These are phyloP conservation scores for Saccharomyces paradoxus DNA, from an alignment of 805 yeast genomes.

Conservation along the genomic window DNA sequence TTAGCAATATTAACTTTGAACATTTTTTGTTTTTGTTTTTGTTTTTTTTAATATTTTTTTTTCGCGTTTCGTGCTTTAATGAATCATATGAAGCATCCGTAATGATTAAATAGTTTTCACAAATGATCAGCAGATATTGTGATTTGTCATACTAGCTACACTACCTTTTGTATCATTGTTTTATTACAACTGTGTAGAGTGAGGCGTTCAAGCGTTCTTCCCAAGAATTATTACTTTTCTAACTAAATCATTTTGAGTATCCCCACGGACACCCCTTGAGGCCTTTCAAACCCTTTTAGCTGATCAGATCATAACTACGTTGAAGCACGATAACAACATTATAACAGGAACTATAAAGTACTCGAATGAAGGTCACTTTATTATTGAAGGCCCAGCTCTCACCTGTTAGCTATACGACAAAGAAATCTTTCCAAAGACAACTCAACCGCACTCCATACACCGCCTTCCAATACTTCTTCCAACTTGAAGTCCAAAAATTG, in stretches of 20 bases:
- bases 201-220: neutral
- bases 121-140: neutral
- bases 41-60: neutral
- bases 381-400: neutral
- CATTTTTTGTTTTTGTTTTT: neutral
- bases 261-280: neutral
- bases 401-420: neutral
- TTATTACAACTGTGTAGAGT: neutral
- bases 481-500: slow-evolving; percentile 10
- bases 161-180: neutral
- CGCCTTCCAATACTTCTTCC: slow-evolving; percentile 19
- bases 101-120: neutral
- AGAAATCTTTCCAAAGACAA: slow-evolving; percentile 12
- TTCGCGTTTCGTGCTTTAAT: neutral
- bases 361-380: neutral
- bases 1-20: neutral
- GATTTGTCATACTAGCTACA: neutral
- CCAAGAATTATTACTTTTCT: neutral
- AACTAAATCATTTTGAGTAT: neutral
- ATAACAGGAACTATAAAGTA: neutral
- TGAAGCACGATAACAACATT: neutral
- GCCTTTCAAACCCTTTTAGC: neutral
- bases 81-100: neutral
- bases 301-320: neutral
- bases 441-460: slow-evolving; percentile 13